Base-by-base conservation (phyloP, 257 asterid genomes). In the Plectranthus barbatus region DNA sequence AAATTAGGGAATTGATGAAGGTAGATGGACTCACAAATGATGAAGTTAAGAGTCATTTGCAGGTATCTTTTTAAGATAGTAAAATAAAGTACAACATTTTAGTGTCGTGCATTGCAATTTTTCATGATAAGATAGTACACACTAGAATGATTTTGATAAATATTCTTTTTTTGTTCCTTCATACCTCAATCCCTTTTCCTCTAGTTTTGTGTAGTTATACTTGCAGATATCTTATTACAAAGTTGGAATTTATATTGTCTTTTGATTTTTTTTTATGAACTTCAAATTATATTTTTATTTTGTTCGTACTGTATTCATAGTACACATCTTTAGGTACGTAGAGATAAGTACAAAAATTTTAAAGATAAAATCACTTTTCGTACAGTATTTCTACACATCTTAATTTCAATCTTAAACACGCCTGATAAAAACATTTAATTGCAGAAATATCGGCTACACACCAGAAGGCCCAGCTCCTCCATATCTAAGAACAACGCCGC, bases 1-100 rank as follows among this genome's bases (percentile, higher is more conserved):
- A 84, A 73, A 84, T 84, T 63, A 75, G 88, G 76, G 92, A 81
- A 56, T 51, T 84, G 56, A 84, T 84, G 92, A 77, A 82, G 77
- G 86, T 84, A 47, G 88, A 84, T 82, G 92, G 92, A 23, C 86
- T 84, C 33, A 81, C 92, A 34, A 84, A 84, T 66, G 92, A 84
- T 49, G 92, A 84, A 63, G 92, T 84, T 56, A 84, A 84, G 60
- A 84, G 91, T 66, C 91, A 84, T 77, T 77, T 84, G 44, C 91
- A 84, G 91, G 91, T 84, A 20, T 7, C 24, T n/a, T 20, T 46
- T 37, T 11, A 18, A 14, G 24, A 10, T 23, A 9, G 44, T n/a
- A n/a, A n/a, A 45, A 5, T 23, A 40, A 21, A 61, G 40, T 68
- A 15, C 21, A 48, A 45, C 6, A 36, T 9, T 68, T 72, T 46